Evolutionary conservation across 164 flowering plant genomes (phyloP), one percentile per base, ranked within the genome.

Genomic region (Malania oleifera): DNA sequence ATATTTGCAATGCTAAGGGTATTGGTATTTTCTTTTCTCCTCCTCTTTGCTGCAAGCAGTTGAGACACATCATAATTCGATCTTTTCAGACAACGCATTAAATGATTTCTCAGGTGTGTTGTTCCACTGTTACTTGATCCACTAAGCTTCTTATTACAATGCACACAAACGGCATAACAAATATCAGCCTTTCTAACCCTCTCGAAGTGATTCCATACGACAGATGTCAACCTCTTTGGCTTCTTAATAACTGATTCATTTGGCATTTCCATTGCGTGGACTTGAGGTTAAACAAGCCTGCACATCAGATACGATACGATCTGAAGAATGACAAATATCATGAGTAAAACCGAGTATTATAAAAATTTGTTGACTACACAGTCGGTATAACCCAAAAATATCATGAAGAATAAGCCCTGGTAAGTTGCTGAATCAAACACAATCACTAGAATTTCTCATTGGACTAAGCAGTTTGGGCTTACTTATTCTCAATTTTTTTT

Each of bases 121-220:
- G 96, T 91, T 39, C 96, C 96, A 65, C 89, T 86, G 22, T 80
- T 86, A 70, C 91, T 86, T 41, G 91, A 83, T 18, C 91, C 91
- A 63, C 88, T 82, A 23, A 91, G 80, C 63, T 65, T 82, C 78
- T 80, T 88, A 60, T 75, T 80, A 57, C 93, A 91, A 54, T 86
- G 91, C 9, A 79, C 68, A 68, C 97, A 89, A 45, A 83, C 82
- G 39, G 97, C 93, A 59, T 76, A 75, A 40, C 85, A 82, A 6
- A 66, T 64, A 9, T 82, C 92, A 56, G 75, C 82, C 65, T 74
- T 83, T 62, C 77, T 79, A 47, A 89, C 75, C 68, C 88, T 77
- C 63, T 89, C 90, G 67, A 87, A 89, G 69, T 89, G 85, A 66
- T 85, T 81, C 97, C 97, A 89, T 1, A 89, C 96, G 31, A 78